Evolutionary conservation across 129 eudicot genomes (phyloP).

Genomic region (Erigeron canadensis): DNA sequence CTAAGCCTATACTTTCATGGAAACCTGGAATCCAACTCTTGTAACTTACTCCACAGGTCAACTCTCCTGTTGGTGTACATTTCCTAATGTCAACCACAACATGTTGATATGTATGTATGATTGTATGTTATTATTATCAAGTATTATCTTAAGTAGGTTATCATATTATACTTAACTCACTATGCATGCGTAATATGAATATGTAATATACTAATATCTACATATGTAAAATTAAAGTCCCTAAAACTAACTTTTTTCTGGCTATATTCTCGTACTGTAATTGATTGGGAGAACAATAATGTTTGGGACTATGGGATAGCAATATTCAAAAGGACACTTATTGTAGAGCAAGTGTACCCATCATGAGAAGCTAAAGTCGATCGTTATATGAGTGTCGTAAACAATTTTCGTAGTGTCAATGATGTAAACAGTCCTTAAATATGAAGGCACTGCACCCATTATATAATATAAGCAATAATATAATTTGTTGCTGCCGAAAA

Average conservation of each 20-base stretch:
- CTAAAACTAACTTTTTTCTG: background rate
- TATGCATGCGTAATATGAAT: background rate
- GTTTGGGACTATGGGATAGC: background rate
- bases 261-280: background rate
- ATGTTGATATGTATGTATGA: background rate
- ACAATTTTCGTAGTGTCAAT: slow-evolving; percentile 13
- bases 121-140: background rate
- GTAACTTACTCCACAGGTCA: slow-evolving; percentile 2
- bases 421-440: slow-evolving; percentile 16
- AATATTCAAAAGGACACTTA: background rate
- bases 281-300: background rate
- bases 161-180: background rate
- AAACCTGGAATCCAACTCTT: slow-evolving; percentile 9
- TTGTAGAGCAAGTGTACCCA: slow-evolving; percentile 1
- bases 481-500: background rate
- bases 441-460: slow-evolving; percentile 19
- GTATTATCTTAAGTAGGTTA: background rate
- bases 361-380: background rate
- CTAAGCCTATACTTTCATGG: slow-evolving; percentile 15
- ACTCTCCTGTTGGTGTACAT: slow-evolving; percentile 2
- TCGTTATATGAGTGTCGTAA: slow-evolving; percentile 8
- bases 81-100: background rate
- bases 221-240: background rate
- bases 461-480: slow-evolving; percentile 2
- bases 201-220: background rate